phyloP scores from a whole-genome alignment of 768 basidiomycete genomes.

The Boletus subparvulus region DNA sequence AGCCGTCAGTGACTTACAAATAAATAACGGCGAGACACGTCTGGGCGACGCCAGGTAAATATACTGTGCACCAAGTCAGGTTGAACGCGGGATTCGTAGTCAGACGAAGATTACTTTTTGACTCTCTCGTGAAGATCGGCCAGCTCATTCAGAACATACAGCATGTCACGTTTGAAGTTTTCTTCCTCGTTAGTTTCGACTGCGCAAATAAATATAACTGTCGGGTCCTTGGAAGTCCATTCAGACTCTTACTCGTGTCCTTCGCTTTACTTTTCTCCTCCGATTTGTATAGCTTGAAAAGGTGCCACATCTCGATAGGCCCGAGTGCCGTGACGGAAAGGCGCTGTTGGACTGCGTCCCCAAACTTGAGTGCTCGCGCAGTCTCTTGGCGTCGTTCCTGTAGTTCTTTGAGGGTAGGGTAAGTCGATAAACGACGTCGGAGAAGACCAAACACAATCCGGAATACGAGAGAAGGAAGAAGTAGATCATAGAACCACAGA shows the following conservation, averaged over 20 bases:
- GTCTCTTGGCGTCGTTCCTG: constrained; percentile 51
- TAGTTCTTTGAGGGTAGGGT: constrained; percentile 56
- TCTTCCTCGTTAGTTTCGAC: constrained; percentile 29
- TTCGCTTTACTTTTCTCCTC: constrained; percentile 37
- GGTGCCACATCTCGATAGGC: constrained; percentile 52
- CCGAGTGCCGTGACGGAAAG: constrained; percentile 49
- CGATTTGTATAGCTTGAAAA: constrained; percentile 46
- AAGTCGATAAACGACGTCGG: constrained; percentile 48
- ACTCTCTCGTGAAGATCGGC: constrained; percentile 64
- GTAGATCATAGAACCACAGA: constrained; percentile 58
- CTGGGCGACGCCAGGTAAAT: constrained; percentile 64
- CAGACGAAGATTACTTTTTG: constrained; percentile 48
- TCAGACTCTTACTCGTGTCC: constrained; percentile 4
- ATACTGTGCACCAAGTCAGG: constrained; percentile 39
- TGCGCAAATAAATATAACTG: not conserved
- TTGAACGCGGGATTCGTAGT: not conserved
- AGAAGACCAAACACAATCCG: constrained; percentile 49
- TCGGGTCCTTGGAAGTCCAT: not conserved
- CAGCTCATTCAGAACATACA: constrained; percentile 46
- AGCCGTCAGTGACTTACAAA: constrained; percentile 36
- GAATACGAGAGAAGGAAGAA: constrained; percentile 52
- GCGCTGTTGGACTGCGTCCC: constrained; percentile 46
- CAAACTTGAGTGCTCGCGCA: constrained; percentile 50
- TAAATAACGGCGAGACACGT: constrained; percentile 49
- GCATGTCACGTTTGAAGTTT: constrained; percentile 42